These are phyloP conservation scores for Curvularia sp. DNA, from an alignment of 2,329 filamentous ascomycete species.

Conservation along the genomic window DNA sequence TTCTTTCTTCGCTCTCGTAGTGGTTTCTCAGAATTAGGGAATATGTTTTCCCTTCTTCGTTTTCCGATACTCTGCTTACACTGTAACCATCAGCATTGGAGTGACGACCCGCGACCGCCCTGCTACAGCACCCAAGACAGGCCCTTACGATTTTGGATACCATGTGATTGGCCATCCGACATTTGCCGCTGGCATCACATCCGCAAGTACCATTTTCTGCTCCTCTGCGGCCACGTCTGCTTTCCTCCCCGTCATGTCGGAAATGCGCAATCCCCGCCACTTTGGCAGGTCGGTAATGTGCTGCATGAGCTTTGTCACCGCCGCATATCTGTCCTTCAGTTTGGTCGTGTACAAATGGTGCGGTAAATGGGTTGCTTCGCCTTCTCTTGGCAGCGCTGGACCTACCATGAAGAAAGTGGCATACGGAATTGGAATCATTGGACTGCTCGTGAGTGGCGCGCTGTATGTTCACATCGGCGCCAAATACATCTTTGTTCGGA, in stretches of 20 bases:
- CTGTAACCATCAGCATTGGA: conserved; percentile 50
- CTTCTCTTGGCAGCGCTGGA: conserved; percentile 68
- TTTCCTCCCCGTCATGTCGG: conserved; percentile 70
- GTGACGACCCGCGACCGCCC: conserved; percentile 66
- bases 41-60: not conserved
- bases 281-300: conserved; percentile 67
- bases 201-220: conserved; percentile 65
- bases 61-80: not conserved
- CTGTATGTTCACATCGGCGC: conserved; percentile 60
- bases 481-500: conserved; percentile 65
- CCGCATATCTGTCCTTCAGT: conserved; percentile 65
- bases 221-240: conserved; percentile 66
- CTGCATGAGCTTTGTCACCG: conserved; percentile 66
- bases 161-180: conserved; percentile 62
- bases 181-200: conserved; percentile 66
- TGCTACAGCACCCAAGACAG: conserved; percentile 66
- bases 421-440: conserved; percentile 65
- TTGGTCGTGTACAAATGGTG: conserved; percentile 69
- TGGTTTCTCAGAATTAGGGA: not conserved
- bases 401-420: conserved; percentile 66
- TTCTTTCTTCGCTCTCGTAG: not conserved
- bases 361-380: conserved; percentile 68
- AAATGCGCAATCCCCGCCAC: conserved; percentile 67
- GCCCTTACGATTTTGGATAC: conserved; percentile 67
- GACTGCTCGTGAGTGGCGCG: conserved; percentile 60